A percentile compares a stretch with the other conserved stretches of the same genome.
These are phyloP conservation scores for Neurospora sp. DNA, from an alignment of 495 filamentous ascomycete genomes.

Conservation along the genomic window DNA sequence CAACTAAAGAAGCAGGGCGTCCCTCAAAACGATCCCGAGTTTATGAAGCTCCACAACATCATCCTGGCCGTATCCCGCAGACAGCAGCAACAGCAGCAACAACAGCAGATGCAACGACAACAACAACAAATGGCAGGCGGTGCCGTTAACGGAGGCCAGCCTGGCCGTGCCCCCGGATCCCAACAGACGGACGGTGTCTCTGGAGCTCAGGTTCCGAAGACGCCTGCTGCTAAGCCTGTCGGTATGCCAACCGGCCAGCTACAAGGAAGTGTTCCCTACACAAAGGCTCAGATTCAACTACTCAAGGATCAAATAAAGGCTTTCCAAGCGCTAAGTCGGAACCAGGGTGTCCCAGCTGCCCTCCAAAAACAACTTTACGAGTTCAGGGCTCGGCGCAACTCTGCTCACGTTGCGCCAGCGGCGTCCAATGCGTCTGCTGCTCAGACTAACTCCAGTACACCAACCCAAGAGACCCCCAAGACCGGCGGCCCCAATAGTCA, in stretches of 20 bases:
- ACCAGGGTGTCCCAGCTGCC: conserved; percentile 60
- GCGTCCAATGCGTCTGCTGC: conserved; percentile 18
- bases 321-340: conserved; percentile 75
- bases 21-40: conserved; percentile 67
- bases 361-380: conserved; percentile 69
- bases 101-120: conserved; percentile 29
- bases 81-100: conserved; percentile 39
- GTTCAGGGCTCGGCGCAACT: conserved; percentile 53
- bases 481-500: conserved; percentile 16
- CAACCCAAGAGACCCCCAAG: conserved; percentile 41
- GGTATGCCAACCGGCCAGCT: conserved; percentile 8
- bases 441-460: conserved; percentile 41
- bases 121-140: conserved; percentile 35
- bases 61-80: conserved; percentile 55
- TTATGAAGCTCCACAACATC: conserved; percentile 59
- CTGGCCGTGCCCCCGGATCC: conserved; percentile 17
- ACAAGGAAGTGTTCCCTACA: conserved; percentile 39
- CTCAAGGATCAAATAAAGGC: conserved; percentile 71
- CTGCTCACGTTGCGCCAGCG: conserved; percentile 46
- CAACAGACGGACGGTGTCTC: conserved; percentile 14
- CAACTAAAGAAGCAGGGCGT: conserved; percentile 73
- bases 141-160: conserved; percentile 35
- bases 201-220: conserved; percentile 15
- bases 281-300: conserved; percentile 57
- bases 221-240: conserved; percentile 28